A percentile compares a stretch with the other conserved stretches of the same genome.
Conservation (phyloP, 2,329 filamentous ascomycete species). For the Mycosphaerelloides madeirae region DNA sequence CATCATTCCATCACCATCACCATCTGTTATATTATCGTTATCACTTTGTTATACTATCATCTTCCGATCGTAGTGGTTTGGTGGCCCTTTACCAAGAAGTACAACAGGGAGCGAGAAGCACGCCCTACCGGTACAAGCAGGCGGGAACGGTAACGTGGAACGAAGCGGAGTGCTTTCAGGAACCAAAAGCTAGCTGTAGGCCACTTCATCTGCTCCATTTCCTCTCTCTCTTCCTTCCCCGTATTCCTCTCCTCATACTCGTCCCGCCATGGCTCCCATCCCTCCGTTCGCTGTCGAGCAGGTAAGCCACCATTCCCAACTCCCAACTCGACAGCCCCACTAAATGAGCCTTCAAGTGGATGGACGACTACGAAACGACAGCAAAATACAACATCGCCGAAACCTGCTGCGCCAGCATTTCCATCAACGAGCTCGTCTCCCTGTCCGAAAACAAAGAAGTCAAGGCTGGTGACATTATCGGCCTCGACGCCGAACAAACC, state of each 20-base stretch:
- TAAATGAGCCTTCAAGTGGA: constrained; percentile 39
- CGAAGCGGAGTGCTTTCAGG: no score
- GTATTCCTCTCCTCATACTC: not conserved
- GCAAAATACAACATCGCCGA: constrained; percentile 68
- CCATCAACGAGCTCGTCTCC: constrained; percentile 60
- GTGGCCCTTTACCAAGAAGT: not conserved
- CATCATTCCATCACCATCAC: no score
- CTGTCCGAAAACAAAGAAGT: constrained; percentile 54
- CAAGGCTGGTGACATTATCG: constrained; percentile 39
- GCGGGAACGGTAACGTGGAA: no score
- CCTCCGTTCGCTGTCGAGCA: constrained; percentile 66
- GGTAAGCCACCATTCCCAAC: constrained; percentile 38
- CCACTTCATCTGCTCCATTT: not conserved
- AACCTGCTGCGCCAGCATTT: constrained; percentile 72
- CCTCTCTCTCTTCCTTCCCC: not conserved
- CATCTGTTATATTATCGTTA: no score
- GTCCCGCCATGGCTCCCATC: constrained; percentile 19
- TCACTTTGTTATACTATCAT: no score
- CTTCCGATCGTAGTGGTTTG: not conserved
- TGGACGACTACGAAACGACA: constrained; percentile 51
- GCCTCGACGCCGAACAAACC: constrained; percentile 57
- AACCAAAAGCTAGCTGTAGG: no score
- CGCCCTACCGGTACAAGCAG: no score
- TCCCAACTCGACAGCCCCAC: not conserved
- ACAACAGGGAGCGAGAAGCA: no score